Evolutionary conservation across 768 basidiomycete genomes (phyloP), one percentile per base, ranked within the genome.

Genomic region (Mycena galericulata): DNA sequence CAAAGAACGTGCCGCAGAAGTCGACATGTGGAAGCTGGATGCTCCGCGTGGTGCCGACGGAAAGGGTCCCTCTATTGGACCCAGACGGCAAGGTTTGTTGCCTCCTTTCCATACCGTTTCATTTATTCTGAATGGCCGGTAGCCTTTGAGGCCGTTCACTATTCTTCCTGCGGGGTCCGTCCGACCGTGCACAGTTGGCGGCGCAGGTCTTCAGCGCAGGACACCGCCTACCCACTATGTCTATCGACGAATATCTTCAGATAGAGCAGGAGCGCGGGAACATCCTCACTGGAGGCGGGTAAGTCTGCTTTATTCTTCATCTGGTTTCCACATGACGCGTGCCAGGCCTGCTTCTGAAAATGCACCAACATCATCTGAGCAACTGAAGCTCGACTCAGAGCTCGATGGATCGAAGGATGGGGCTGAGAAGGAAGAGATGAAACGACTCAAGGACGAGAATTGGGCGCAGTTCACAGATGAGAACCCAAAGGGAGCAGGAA

Each of bases 121-220:
- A 22, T 45, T 34, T 55, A 40, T 49, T 32, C 45, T 58, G 20
- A 69, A n/a, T 27, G n/a, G 24, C 17, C 45, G 41, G 11, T 68
- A 98, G 94, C 94, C 95, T 17, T 82, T 98, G 62, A 88, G 92
- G 38, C 95, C 97, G 18, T 99, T 99, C 78, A 97, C 94, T 0
- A 96, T 99, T 66, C 84, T 99, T 17, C 95, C 97, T 0, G 87
- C 92, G 3, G 85, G 87, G 34, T 80, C n/a, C 85, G 46, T 77
- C 84, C 22, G 87, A 97, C 72, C 90, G 97, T 65, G 85, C 90
- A 45, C 87, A 90, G 27, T 75, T 98, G 8, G 91, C 91, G 75
- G 80, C 87, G 2, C 89, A 93, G 74, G 96, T 99, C 4, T 99
- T 98, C 80, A 88, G 90, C 18, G 88, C 94, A 17, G 88, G 88